phyloP scores from a whole-genome alignment of 371 early-diverging fungal species.

The Thermomucor indicae-seudaticae region DNA sequence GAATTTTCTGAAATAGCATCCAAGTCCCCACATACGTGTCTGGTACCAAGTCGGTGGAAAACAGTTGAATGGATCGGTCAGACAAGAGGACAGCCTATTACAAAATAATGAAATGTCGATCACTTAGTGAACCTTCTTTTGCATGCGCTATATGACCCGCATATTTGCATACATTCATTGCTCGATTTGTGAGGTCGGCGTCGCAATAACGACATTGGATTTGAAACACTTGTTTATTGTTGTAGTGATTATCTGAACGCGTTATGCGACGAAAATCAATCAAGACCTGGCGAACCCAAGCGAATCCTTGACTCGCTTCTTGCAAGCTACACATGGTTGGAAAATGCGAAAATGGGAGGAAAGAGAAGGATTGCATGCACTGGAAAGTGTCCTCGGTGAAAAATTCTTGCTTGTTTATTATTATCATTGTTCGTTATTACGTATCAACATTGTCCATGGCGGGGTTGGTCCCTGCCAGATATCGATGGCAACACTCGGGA shows the following conservation, averaged over 20 bases:
- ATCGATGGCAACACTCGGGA: neutral
- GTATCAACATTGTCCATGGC: slow-evolving; percentile 10
- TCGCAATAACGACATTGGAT: slow-evolving; percentile 33
- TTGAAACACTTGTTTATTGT: slow-evolving; percentile 35
- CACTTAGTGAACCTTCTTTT: neutral
- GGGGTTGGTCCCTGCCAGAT: slow-evolving; percentile 15
- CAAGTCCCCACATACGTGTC: slow-evolving; percentile 20
- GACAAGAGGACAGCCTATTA: slow-evolving; percentile 33
- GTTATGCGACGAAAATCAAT: slow-evolving; percentile 24
- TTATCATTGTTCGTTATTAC: neutral
- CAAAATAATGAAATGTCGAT: neutral
- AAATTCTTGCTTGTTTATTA: neutral
- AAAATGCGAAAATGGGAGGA: neutral
- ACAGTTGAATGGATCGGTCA: slow-evolving; percentile 28
- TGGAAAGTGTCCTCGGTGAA: slow-evolving; percentile 5
- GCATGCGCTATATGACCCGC: neutral
- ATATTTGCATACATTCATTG: slow-evolving; percentile 31
- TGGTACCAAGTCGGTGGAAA: slow-evolving; percentile 37
- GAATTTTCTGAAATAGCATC: neutral
- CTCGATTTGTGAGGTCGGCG: slow-evolving; percentile 26
- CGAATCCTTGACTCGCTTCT: neutral
- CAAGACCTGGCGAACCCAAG: slow-evolving; percentile 10
- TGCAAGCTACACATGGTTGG: neutral
- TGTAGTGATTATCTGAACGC: slow-evolving; percentile 20
- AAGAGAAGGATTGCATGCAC: neutral